phyloP scores from a whole-genome alignment of 257 asterid genomes.

The Solanum tarapatanum region DNA sequence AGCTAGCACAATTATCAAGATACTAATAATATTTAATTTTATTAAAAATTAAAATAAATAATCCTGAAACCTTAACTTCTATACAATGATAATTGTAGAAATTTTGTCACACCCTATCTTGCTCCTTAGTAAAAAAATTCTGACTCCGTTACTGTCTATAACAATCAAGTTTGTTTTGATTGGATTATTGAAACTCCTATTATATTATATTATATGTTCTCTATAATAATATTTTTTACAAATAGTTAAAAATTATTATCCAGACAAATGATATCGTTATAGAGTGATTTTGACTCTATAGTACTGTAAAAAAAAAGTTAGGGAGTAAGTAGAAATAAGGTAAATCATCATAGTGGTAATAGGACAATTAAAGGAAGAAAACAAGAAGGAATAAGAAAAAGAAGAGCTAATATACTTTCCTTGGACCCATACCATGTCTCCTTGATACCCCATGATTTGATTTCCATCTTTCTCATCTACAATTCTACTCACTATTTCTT shows the following conservation, averaged over 20 bases:
- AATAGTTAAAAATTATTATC: not conserved
- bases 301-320: not conserved
- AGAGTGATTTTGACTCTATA: not conserved
- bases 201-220: not conserved
- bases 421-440: slow-evolving; percentile 3
- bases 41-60: not conserved
- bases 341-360: not conserved
- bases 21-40: not conserved
- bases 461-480: not conserved
- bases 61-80: not conserved
- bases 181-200: too few species aligned
- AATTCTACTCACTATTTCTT: not conserved
- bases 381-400: not conserved
- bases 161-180: too few species aligned
- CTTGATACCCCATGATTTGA: not conserved
- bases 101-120: not conserved
- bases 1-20: not conserved
- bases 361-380: slow-evolving; percentile 3
- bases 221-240: not conserved
- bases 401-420: not conserved
- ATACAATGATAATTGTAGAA: not conserved
- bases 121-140: too few species aligned
- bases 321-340: not conserved
- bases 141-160: accelerated
- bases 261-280: not conserved